A percentile compares a stretch with the other conserved stretches of the same genome.
Conservation (phyloP, 2,329 filamentous ascomycete genomes). For the Botrytis porri region DNA sequence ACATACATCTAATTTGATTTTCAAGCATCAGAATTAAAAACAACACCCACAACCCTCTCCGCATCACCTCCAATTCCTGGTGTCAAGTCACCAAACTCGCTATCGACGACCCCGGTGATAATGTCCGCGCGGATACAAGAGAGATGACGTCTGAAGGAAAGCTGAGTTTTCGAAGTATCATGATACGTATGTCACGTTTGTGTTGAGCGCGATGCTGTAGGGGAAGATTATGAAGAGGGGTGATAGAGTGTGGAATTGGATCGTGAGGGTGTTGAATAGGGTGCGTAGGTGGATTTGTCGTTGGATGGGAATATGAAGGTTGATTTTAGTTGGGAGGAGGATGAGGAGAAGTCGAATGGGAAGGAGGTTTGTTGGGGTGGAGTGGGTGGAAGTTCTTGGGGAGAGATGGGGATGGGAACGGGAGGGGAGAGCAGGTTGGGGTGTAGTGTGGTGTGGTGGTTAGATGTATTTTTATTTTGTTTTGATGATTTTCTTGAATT, state of each 20-base stretch:
- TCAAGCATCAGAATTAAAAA: too few relatives aligned
- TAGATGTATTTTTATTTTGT: neutral
- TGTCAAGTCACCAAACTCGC: too few relatives aligned
- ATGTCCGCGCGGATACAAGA: too few relatives aligned
- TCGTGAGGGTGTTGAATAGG: neutral
- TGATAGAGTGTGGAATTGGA: fast-evolving
- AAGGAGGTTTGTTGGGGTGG: neutral
- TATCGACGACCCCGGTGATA: too few relatives aligned
- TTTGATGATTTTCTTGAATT: neutral
- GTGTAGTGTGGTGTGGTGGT: neutral
- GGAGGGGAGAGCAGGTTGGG: neutral
- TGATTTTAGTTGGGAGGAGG: fast-evolving
- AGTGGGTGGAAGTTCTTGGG: too few relatives aligned
- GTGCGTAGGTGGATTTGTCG: neutral
- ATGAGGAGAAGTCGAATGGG: fast-evolving
- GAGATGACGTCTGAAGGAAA: too few relatives aligned
- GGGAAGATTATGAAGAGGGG: neutral
- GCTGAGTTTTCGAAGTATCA: too few relatives aligned
- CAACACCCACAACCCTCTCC: too few relatives aligned
- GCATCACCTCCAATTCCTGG: too few relatives aligned
- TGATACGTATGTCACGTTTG: neutral
- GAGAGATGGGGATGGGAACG: too few relatives aligned
- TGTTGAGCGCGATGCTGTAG: neutral
- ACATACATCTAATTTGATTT: too few relatives aligned
- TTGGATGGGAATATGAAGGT: neutral